phyloP scores from a whole-genome alignment of 805 yeast species.

The Hanseniaspora osmophila region DNA sequence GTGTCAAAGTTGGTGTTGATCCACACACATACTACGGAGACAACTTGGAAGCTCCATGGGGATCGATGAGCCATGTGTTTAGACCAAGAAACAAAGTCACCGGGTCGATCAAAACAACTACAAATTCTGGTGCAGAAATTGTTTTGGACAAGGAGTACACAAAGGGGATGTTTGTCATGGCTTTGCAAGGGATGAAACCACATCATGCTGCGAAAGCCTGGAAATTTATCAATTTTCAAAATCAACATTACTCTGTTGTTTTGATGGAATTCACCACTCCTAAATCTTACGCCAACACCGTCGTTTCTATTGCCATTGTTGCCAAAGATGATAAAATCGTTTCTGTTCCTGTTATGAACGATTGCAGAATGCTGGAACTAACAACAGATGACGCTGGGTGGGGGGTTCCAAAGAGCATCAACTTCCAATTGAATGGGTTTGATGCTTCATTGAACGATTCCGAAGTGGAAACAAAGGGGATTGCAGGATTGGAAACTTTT shows the following conservation, averaged over 20 bases:
- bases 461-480: slow-evolving; percentile 10
- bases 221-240: slow-evolving; percentile 87
- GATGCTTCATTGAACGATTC: slow-evolving; percentile 30
- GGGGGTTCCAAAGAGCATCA: slow-evolving; percentile 66
- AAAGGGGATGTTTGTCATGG: slow-evolving; percentile 71
- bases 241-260: slow-evolving; percentile 56
- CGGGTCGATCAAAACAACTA: slow-evolving; percentile 47
- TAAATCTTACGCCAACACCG: slow-evolving; percentile 67
- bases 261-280: slow-evolving; percentile 96
- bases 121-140: slow-evolving; percentile 13
- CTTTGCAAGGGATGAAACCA: slow-evolving; percentile 97
- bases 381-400: slow-evolving; percentile 68
- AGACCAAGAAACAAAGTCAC: slow-evolving; percentile 79
- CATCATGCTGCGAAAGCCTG: slow-evolving; percentile 96
- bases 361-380: slow-evolving; percentile 42
- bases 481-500: slow-evolving; percentile 28
- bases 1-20: slow-evolving; percentile 80
- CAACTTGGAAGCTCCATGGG: slow-evolving; percentile 81
- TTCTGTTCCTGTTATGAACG: slow-evolving; percentile 52
- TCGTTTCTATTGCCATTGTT: slow-evolving; percentile 67
- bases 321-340: slow-evolving; percentile 50
- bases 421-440: slow-evolving; percentile 35
- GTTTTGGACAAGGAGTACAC: slow-evolving; percentile 11
- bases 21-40: slow-evolving; percentile 83
- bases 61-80: slow-evolving; percentile 86